Evolutionary conservation across 2,329 filamentous ascomycete species (phyloP).

Genomic region (Arthrobotrys iridis): DNA sequence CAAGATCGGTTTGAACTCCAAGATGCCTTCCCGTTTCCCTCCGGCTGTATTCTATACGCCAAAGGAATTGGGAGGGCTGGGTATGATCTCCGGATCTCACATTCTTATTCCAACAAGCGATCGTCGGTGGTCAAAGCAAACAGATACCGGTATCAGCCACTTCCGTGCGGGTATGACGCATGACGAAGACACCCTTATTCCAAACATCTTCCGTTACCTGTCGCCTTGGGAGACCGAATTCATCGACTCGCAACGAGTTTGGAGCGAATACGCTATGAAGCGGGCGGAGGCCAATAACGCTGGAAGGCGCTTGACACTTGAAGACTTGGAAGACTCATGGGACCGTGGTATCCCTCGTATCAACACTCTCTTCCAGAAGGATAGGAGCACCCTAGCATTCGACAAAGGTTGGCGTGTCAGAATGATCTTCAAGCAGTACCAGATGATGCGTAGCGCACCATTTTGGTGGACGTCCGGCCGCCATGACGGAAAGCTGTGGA

Average conservation of each 20-base stretch:
- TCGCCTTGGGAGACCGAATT: conserved; percentile 99
- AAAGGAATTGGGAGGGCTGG: conserved; percentile 93
- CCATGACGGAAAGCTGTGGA: conserved; percentile 98
- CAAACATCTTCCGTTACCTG: conserved; percentile 99
- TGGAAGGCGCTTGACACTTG: conserved; percentile 90
- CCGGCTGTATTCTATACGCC: conserved; percentile 98
- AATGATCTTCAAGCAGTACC: conserved; percentile 97
- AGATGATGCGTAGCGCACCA: conserved; percentile 98
- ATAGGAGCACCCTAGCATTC: conserved; percentile 94
- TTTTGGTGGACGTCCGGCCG: conserved; percentile 99
- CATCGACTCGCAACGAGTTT: conserved; percentile 97
- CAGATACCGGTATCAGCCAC: conserved; percentile 94
- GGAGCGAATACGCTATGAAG: conserved; percentile 99
- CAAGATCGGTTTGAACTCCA: conserved; percentile 98
- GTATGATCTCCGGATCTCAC: conserved; percentile 98
- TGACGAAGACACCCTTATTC: conserved; percentile 95
- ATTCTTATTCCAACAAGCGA: conserved; percentile 97
- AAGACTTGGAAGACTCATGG: conserved; percentile 98
- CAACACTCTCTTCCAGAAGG: conserved; percentile 98
- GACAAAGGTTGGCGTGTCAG: conserved; percentile 97
- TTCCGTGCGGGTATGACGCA: conserved; percentile 98
- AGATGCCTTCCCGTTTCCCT: conserved; percentile 98
- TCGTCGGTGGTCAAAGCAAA: conserved; percentile 98
- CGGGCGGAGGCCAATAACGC: conserved; percentile 96
- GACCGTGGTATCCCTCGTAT: conserved; percentile 96